These are phyloP conservation scores for Aspergillus heteromorphus DNA, from an alignment of 495 filamentous ascomycete species.

Conservation along the genomic window DNA sequence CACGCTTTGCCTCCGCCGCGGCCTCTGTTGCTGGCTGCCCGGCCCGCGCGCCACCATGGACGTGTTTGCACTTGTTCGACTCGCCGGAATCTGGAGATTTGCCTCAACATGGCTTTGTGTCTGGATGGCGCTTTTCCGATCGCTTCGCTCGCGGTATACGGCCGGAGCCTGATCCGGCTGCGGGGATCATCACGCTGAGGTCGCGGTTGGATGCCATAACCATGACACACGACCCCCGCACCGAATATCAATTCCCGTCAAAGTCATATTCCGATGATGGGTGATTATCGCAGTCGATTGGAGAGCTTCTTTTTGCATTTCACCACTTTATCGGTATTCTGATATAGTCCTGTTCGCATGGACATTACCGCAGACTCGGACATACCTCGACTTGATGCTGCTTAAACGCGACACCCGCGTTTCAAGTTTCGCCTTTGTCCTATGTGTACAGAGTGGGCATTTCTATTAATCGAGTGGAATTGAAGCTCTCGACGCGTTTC, in stretches of 20 bases:
- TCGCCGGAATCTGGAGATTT: constrained; percentile 25
- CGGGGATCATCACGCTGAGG: background rate
- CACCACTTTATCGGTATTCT: too few relatives aligned
- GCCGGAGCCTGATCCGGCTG: background rate
- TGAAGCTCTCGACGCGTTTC: too few relatives aligned
- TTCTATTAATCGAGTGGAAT: too few relatives aligned
- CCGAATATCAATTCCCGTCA: background rate
- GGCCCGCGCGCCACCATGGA: constrained; percentile 9
- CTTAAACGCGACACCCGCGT: too few relatives aligned
- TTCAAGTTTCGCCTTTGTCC: too few relatives aligned
- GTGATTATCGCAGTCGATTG: too few relatives aligned
- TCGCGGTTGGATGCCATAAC: background rate
- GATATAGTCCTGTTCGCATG: too few relatives aligned
- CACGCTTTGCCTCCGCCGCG: background rate
- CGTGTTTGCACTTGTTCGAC: constrained; percentile 42
- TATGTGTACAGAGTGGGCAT: too few relatives aligned
- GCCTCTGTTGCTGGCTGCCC: background rate
- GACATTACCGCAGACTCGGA: too few relatives aligned
- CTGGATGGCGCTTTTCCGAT: background rate
- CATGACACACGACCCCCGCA: background rate
- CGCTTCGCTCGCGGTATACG: background rate
- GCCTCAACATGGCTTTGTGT: background rate
- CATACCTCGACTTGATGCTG: too few relatives aligned
- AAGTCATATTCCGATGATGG: too few relatives aligned
- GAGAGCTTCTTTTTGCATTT: too few relatives aligned